These are phyloP conservation scores for Ogataea paradorogensis DNA, from an alignment of 805 yeast species.

Conservation along the genomic window DNA sequence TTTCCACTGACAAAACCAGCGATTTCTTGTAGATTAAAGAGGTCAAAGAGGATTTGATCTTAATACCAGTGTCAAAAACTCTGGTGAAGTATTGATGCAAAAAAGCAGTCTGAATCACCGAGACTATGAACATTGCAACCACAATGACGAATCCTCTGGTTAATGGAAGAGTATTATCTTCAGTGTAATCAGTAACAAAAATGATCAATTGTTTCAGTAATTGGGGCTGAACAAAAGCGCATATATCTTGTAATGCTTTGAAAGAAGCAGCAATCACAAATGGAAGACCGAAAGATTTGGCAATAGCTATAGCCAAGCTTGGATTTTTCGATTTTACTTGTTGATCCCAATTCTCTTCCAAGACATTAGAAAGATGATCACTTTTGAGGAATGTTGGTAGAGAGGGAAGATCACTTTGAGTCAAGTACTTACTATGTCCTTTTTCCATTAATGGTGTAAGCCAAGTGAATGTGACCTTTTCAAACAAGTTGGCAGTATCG, in stretches of 20 bases:
- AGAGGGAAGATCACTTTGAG: slow-evolving; percentile 66
- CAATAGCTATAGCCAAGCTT: slow-evolving; percentile 44
- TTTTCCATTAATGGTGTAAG: slow-evolving; percentile 55
- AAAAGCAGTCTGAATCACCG: slow-evolving; percentile 73
- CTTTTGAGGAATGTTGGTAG: slow-evolving; percentile 70
- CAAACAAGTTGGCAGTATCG: slow-evolving; percentile 48
- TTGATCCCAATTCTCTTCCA: slow-evolving; percentile 59
- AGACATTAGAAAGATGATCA: slow-evolving; percentile 42
- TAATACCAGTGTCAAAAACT: slow-evolving; percentile 73
- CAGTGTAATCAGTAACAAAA: slow-evolving; percentile 52
- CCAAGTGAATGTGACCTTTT: slow-evolving; percentile 56
- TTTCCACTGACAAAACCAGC: slow-evolving; percentile 65
- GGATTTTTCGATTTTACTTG: slow-evolving; percentile 40
- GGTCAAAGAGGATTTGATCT: slow-evolving; percentile 65
- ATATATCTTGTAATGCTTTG: slow-evolving; percentile 70
- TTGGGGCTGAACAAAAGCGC: slow-evolving; percentile 88
- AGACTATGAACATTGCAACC: slow-evolving; percentile 66
- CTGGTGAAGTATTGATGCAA: slow-evolving; percentile 78
- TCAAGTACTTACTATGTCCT: slow-evolving; percentile 47
- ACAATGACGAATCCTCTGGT: slow-evolving; percentile 77
- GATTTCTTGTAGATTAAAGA: slow-evolving; percentile 69
- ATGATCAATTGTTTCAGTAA: slow-evolving; percentile 62
- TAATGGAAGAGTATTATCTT: slow-evolving; percentile 52
- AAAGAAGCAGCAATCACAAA: slow-evolving; percentile 68
- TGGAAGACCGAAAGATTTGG: slow-evolving; percentile 71